Base-by-base conservation (phyloP, 2,329 filamentous ascomycete genomes). In the Fonsecaea pugnacius region DNA sequence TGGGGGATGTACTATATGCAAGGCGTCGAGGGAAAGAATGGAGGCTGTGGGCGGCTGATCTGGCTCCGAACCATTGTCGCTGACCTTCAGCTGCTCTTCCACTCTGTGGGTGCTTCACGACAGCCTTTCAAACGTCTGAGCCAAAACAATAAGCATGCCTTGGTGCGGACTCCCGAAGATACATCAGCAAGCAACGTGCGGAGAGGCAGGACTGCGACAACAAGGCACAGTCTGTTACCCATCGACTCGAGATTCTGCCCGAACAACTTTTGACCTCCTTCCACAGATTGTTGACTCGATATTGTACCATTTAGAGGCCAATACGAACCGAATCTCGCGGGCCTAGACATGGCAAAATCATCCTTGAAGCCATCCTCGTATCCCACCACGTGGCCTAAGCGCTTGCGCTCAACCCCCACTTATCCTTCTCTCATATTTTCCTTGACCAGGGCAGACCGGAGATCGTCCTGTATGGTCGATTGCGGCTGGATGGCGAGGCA, bases 1-100 rank as follows among this genome's bases (percentile, higher is more conserved):
- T 7, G 67, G 67, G n/a, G 68, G 67, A 33, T 69, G 68, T 67
- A 53, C 48, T 8, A 56, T 69, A 46, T 70, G 68, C 48, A 65
- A 60, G 50, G 65, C 59, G 9, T 35, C 58, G 27, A 66, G 60
- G 40, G 60, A 68, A 52, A 60, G 38, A 46, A 52, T 63, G 27
- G 55, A 65, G 21, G 50, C 24, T 36, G 65, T 64, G 32, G 65
- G 65, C 16, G 65, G 65, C 36, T 55, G 30, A 56, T 6, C 14
- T 16, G 27, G 30, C 35, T 16, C n/a, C 8, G 6, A 40, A 33
- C 24, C 40, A 58, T 12, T 30, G 27, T 58, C 4, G 38, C 38
- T 48, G 12, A 58, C 55, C 38, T 46, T 21, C 14, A 55, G 12
- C 18, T 16, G 14, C 35, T 12, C 1, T 7, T 14, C 9, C n/a